A percentile compares a stretch with the other conserved stretches of the same genome.
Evolutionary conservation across 352 stramenopile genomes (phyloP).

Genomic region (Aphanomyces euteiches): DNA sequence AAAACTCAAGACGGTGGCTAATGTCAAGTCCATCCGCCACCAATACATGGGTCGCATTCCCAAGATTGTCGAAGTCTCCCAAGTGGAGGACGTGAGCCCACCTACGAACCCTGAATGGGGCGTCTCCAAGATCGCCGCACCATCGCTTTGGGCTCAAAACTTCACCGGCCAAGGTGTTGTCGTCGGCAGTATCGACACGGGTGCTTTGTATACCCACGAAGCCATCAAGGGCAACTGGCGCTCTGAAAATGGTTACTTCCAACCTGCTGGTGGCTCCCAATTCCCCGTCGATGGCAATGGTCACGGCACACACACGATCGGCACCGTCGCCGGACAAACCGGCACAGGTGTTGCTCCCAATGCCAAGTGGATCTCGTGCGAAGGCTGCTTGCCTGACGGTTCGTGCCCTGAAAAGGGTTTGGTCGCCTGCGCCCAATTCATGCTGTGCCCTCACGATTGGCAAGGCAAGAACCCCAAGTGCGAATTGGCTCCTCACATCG

Average conservation of each 20-base stretch:
- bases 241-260: slow-evolving; percentile 42
- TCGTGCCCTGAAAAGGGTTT: slow-evolving; percentile 34
- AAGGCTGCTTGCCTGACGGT: slow-evolving; percentile 26
- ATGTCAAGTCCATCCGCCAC: slow-evolving; percentile 20
- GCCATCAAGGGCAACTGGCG: not conserved
- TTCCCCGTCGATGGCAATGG: slow-evolving; percentile 38
- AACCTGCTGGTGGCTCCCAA: slow-evolving; percentile 36
- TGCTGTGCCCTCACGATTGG: slow-evolving; percentile 29
- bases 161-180: not conserved
- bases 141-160: slow-evolving; percentile 31
- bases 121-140: slow-evolving; percentile 18
- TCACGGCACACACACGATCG: slow-evolving; percentile 39
- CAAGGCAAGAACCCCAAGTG: slow-evolving; percentile 32
- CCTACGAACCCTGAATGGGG: slow-evolving; percentile 25
- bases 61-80: slow-evolving; percentile 1
- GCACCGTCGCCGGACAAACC: slow-evolving; percentile 32
- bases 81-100: not conserved
- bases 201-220: not conserved
- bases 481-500: slow-evolving; percentile 37
- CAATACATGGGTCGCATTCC: slow-evolving; percentile 18
- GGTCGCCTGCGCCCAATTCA: slow-evolving; percentile 34
- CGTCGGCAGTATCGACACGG: slow-evolving; percentile 4
- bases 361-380: slow-evolving; percentile 38
- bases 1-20: slow-evolving; percentile 14
- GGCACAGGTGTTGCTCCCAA: slow-evolving; percentile 34